phyloP scores from a whole-genome alignment of 2,329 filamentous ascomycete species.

The Clarireedia homoeocarpa region DNA sequence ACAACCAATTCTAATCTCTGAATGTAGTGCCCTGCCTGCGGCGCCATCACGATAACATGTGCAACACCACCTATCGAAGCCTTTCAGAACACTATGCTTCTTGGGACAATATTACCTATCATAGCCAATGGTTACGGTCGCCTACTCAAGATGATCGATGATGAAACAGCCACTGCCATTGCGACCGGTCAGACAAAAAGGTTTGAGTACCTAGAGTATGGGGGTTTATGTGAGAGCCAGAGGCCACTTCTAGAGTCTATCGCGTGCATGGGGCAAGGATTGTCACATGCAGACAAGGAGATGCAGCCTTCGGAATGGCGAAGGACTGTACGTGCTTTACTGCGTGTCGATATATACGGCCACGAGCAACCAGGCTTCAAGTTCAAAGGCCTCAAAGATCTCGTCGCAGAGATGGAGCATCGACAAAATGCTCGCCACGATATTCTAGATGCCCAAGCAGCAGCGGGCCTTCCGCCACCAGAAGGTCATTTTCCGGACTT shows the following conservation, averaged over 20 bases:
- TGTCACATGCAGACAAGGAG: constrained; percentile 14
- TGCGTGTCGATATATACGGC: constrained; percentile 52
- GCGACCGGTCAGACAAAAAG: constrained; percentile 32
- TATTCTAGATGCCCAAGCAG: constrained; percentile 39
- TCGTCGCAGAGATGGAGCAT: constrained; percentile 46
- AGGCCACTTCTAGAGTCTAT: constrained; percentile 8
- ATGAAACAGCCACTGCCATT: constrained; percentile 39
- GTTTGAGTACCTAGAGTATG: constrained; percentile 25
- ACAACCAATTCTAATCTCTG: not conserved
- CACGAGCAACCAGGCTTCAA: constrained; percentile 26
- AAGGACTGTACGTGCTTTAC: constrained; percentile 42
- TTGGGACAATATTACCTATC: constrained; percentile 49
- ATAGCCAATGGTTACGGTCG: constrained; percentile 49
- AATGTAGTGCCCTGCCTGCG: constrained; percentile 39
- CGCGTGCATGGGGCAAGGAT: not conserved
- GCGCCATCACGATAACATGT: constrained; percentile 32
- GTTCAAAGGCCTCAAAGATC: constrained; percentile 46
- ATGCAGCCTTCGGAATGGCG: constrained; percentile 49
- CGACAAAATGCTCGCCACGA: constrained; percentile 42
- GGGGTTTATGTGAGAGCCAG: constrained; percentile 18
- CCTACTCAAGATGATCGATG: constrained; percentile 48
- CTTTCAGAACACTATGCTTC: constrained; percentile 52
- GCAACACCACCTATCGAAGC: constrained; percentile 37
- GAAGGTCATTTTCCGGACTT: not conserved
- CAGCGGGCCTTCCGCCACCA: constrained; percentile 30